Conservation (phyloP, 2,329 filamentous ascomycete species). For the Fusarium setosum region DNA sequence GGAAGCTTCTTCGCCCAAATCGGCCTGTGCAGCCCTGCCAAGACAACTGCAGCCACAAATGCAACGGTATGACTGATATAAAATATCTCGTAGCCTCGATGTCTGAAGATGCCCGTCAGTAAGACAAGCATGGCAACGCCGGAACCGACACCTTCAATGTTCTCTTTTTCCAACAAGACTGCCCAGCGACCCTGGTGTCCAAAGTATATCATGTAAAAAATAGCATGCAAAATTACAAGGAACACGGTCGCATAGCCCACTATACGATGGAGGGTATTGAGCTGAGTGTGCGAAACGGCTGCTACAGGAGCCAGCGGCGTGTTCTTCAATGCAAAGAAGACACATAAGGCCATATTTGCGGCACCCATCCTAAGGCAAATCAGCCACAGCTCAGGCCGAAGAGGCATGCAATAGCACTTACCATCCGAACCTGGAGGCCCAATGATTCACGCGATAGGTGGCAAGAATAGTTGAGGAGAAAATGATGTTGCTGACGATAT, state of each 20-base stretch:
- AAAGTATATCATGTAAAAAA: conserved; percentile 48
- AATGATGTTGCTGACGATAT: neutral
- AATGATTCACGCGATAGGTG: neutral
- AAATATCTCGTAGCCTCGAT: conserved; percentile 59
- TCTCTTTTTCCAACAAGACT: conserved; percentile 9
- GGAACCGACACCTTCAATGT: conserved; percentile 36
- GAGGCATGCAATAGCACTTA: neutral
- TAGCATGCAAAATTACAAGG: conserved; percentile 50
- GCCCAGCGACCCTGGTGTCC: conserved; percentile 25
- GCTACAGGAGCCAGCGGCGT: conserved; percentile 54
- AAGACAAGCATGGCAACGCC: conserved; percentile 52
- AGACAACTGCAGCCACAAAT: conserved; percentile 54
- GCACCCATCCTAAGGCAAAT: conserved; percentile 54
- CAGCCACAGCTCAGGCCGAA: neutral
- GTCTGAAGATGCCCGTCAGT: conserved; percentile 47
- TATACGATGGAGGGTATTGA: conserved; percentile 60
- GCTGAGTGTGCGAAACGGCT: conserved; percentile 52
- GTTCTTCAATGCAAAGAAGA: conserved; percentile 61
- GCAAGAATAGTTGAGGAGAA: conserved; percentile 5
- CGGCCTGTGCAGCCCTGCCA: conserved; percentile 58
- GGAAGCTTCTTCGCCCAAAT: conserved; percentile 50
- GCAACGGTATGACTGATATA: conserved; percentile 57
- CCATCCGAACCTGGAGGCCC: conserved; percentile 40
- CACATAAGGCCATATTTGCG: conserved; percentile 52
- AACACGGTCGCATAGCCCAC: conserved; percentile 56